These are phyloP conservation scores for Ophiocordyceps robertsii DNA, from an alignment of 2,329 filamentous ascomycete genomes.

Conservation along the genomic window DNA sequence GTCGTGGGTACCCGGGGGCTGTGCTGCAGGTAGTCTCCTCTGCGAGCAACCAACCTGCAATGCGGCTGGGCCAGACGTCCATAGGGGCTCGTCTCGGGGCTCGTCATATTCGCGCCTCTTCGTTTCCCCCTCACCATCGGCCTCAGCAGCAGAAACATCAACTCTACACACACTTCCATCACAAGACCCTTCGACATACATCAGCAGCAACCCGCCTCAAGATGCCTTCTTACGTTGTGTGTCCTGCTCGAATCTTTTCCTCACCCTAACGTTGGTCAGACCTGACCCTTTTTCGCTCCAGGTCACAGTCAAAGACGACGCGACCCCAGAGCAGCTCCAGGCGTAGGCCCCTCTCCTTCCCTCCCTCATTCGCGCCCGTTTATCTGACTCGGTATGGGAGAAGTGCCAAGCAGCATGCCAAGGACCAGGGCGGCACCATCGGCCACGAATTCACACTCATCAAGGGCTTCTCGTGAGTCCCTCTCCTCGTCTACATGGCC, in stretches of 20 bases:
- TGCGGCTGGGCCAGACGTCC: too few relatives aligned
- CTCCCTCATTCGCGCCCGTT: neutral
- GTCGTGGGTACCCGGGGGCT: too few relatives aligned
- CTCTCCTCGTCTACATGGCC: neutral
- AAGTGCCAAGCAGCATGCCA: conserved; percentile 65
- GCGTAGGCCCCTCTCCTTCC: conserved; percentile 40
- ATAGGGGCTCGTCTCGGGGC: too few relatives aligned
- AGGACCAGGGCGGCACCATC: conserved; percentile 70
- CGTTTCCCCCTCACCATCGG: too few relatives aligned
- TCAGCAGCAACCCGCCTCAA: conserved; percentile 9
- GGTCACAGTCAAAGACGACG: conserved; percentile 69
- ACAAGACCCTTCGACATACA: too few relatives aligned
- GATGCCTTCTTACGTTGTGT: conserved; percentile 45
- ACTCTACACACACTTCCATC: too few relatives aligned
- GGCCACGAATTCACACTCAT: conserved; percentile 73
- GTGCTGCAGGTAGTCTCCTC: too few relatives aligned
- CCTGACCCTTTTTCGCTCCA: conserved; percentile 20
- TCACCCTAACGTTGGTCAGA: neutral
- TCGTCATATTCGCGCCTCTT: too few relatives aligned
- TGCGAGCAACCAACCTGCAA: too few relatives aligned
- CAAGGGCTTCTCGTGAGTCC: conserved; percentile 80
- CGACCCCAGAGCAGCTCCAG: conserved; percentile 51
- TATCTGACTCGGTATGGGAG: neutral
- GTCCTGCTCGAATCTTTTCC: neutral
- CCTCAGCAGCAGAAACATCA: too few relatives aligned